These are phyloP conservation scores for Pseudopyricularia cyperi DNA, from an alignment of 2,329 filamentous ascomycete genomes.

Conservation along the genomic window DNA sequence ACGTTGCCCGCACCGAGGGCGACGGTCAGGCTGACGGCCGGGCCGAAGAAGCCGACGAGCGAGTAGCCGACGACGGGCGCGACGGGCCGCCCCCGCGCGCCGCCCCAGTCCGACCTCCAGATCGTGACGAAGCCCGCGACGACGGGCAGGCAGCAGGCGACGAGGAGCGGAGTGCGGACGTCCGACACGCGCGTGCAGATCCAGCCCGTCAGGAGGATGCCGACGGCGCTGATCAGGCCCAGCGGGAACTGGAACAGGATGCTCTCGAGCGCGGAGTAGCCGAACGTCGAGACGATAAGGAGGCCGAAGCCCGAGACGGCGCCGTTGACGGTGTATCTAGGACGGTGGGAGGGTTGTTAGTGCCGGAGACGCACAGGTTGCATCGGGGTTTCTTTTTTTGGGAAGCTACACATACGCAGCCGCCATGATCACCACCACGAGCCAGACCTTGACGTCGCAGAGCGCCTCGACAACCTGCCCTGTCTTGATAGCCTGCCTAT, in stretches of 20 bases:
- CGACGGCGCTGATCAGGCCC: conserved; percentile 52
- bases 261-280: conserved; percentile 47
- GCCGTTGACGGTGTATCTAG: conserved; percentile 54
- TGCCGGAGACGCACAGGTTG: neutral
- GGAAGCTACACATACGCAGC: conserved; percentile 30
- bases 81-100: conserved; percentile 35
- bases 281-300: conserved; percentile 59
- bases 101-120: conserved; percentile 54
- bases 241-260: conserved; percentile 67
- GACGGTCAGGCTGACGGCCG: conserved; percentile 41
- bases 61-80: conserved; percentile 59
- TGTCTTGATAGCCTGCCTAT: conserved; percentile 38
- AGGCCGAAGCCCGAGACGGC: conserved; percentile 60
- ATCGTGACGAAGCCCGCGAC: conserved; percentile 64
- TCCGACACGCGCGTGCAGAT: conserved; percentile 47
- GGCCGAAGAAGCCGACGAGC: conserved; percentile 60
- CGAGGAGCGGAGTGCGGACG: conserved; percentile 50
- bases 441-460: conserved; percentile 48
- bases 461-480: conserved; percentile 45
- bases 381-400: neutral
- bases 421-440: conserved; percentile 55
- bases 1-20: conserved; percentile 53
- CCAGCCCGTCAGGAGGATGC: conserved; percentile 54
- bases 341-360: neutral
- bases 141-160: conserved; percentile 57